Evolutionary conservation across 352 stramenopile genomes (phyloP), one percentile per base, ranked within the genome.

Genomic region (Globisporangium polare): DNA sequence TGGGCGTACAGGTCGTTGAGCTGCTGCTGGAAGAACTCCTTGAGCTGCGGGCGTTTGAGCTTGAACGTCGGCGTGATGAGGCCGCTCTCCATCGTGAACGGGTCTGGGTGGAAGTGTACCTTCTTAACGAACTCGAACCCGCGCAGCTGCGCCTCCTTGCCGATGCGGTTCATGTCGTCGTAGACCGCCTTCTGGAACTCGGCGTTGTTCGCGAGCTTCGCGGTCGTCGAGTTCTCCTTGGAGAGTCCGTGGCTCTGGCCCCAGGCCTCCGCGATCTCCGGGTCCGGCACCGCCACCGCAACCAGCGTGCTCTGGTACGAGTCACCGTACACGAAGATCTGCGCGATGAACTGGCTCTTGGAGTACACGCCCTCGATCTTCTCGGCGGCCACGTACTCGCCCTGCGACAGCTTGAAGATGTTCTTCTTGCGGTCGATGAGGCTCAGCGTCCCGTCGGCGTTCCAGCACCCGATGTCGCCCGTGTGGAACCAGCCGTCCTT

Each of bases 51-150:
- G 3, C 96, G 76, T 75, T 98, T 98, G 62, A 98, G 78, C 68
- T 99, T 98, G 74, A 98, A 97, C 5, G 95, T 98, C n/a, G 94
- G 92, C 9, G 95, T 99, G 47, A 98, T 81, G n/a, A 98, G 76
- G 22, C 80, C 89, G 53, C 95, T 96, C 13, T 97, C 93, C 54
- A 95, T 87, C 0, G 75, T 85, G 68, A 98, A 98, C n/a, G 80
- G 65, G 41, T 96, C 81, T 0, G 78, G 62, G 68, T 96, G 78
- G 45, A 98, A 82, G 67, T 96, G 71, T 15, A 98, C 72, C 46
- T 83, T 84, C 66, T 94, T 97, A n/a, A 96, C 75, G 43, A 83
- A 89, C 77, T 98, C 95, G 66, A 98, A 98, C 27, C 94, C 92
- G 54, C 95, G 84, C 37, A 98, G 78, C 54, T 88, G 58, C 17